phyloP scores from a whole-genome alignment of 768 basidiomycete species.

The Lactifluus volemus region DNA sequence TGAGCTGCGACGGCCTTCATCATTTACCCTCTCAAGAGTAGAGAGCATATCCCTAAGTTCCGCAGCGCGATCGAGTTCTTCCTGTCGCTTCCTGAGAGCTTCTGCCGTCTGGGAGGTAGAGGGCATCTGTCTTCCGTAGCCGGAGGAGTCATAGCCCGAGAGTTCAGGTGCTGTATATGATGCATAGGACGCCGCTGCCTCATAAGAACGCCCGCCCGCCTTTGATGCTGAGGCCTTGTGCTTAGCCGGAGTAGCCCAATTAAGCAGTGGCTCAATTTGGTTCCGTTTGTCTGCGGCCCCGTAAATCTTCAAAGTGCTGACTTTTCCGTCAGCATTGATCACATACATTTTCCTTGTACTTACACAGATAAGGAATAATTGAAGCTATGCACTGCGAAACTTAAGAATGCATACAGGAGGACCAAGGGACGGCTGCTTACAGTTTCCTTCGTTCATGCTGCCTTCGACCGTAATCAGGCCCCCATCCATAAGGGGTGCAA shows the following conservation, averaged over 20 bases:
- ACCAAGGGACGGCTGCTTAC: slow-evolving; percentile 30
- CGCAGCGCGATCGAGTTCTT: slow-evolving; percentile 48
- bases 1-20: slow-evolving; percentile 62
- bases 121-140: neutral
- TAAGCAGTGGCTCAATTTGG: slow-evolving; percentile 53
- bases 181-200: neutral
- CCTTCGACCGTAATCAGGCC: slow-evolving; percentile 64
- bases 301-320: slow-evolving; percentile 63
- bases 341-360: slow-evolving; percentile 17
- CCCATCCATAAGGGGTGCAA: slow-evolving; percentile 67
- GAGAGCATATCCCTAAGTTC: slow-evolving; percentile 60
- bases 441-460: slow-evolving; percentile 56
- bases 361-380: slow-evolving; percentile 58
- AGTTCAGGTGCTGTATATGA: neutral
- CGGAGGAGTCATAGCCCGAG: neutral
- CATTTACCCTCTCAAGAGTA: slow-evolving; percentile 66
- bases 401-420: neutral
- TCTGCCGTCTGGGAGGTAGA: slow-evolving; percentile 23
- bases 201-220: neutral
- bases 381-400: slow-evolving; percentile 33
- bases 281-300: slow-evolving; percentile 52
- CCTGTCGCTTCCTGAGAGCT: slow-evolving; percentile 37
- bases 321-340: neutral
- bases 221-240: slow-evolving; percentile 39
- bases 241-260: slow-evolving; percentile 69